Percentiles rank a stretch among this genome's conserved stretches.
Conservation (phyloP, 2,329 filamentous ascomycete species). For the Penicillium sp. region DNA sequence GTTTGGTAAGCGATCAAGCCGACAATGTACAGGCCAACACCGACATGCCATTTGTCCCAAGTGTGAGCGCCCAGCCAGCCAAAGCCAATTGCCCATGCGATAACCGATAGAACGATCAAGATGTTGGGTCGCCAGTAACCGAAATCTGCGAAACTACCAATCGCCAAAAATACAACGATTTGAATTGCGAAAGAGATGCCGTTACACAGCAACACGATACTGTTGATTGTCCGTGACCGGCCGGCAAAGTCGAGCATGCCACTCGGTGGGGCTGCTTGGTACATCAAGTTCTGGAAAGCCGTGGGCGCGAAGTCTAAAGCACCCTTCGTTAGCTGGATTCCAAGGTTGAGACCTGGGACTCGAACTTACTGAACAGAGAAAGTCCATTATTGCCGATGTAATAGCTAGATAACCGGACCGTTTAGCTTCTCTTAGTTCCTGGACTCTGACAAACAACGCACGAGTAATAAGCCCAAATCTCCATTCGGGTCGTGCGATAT, state of each 20-base stretch:
- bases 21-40: slow-evolving; percentile 64
- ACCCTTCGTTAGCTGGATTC: neutral
- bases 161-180: slow-evolving; percentile 51
- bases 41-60: slow-evolving; percentile 60
- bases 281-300: slow-evolving; percentile 64
- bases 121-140: slow-evolving; percentile 65
- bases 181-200: slow-evolving; percentile 69
- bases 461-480: slow-evolving; percentile 60
- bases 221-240: slow-evolving; percentile 60
- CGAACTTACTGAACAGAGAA: slow-evolving; percentile 55
- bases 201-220: slow-evolving; percentile 65
- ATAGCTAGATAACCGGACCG: slow-evolving; percentile 45
- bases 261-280: slow-evolving; percentile 58
- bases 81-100: slow-evolving; percentile 65
- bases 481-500: slow-evolving; percentile 53
- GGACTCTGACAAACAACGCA: slow-evolving; percentile 27
- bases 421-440: slow-evolving; percentile 18
- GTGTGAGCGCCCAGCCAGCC: slow-evolving; percentile 67
- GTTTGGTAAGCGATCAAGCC: slow-evolving; percentile 67
- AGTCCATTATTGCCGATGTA: slow-evolving; percentile 68
- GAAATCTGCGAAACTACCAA: slow-evolving; percentile 59
- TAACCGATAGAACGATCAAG: slow-evolving; percentile 59
- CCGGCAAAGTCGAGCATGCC: slow-evolving; percentile 58
- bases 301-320: slow-evolving; percentile 58
- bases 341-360: neutral